Evolutionary conservation across 768 basidiomycete species (phyloP), one percentile per base, ranked within the genome.

Genomic region (Pulveroboletus sp.): DNA sequence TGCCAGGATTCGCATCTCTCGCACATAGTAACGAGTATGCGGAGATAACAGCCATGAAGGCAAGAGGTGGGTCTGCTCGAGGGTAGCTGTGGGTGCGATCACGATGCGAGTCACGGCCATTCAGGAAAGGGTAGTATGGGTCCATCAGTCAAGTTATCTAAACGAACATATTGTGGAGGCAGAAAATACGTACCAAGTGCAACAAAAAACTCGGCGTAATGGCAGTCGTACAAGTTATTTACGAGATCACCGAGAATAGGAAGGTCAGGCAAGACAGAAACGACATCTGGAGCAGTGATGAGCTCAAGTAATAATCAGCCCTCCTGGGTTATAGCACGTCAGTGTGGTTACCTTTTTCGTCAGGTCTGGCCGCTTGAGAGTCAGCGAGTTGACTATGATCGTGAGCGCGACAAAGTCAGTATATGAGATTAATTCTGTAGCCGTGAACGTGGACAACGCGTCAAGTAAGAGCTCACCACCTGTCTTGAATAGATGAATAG

Each of bases 1-100:
- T 1, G 94, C 93, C 17, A 88, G 82, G 56, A 98, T 93, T 31
- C 96, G 84, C 90, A 97, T 93, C 69, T 97, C 95, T 50, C 95
- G 86, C 28, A 93, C 78, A 67, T 96, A 97, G 73, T 76, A 95
- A 8, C 89, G 82, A 1, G 91, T 78, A 66, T 98, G 96, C 0
- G 86, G 88, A 2, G 84, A 78, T 41, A 98, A 80, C 51, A 93
- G 71, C 37, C 90, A 88, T 3, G 89, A 93, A 11, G 93, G 86
- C n/a, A 92, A 70, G 55, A 98, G 84, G 61, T 88, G 82, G 1
- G 79, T 81, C 69, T 93, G 84, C 69, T 97, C 94, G 49, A 97
- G 84, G 13, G 85, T 85, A 15, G 93, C 93, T 91, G 58, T 51
- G 21, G 21, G 21, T 21, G 21, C 21, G 21, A 21, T 21, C 21